A percentile compares a stretch with the other conserved stretches of the same genome.
Conservation (phyloP, 192 early-diverging fungal species). For the Oehlia diaphana region DNA sequence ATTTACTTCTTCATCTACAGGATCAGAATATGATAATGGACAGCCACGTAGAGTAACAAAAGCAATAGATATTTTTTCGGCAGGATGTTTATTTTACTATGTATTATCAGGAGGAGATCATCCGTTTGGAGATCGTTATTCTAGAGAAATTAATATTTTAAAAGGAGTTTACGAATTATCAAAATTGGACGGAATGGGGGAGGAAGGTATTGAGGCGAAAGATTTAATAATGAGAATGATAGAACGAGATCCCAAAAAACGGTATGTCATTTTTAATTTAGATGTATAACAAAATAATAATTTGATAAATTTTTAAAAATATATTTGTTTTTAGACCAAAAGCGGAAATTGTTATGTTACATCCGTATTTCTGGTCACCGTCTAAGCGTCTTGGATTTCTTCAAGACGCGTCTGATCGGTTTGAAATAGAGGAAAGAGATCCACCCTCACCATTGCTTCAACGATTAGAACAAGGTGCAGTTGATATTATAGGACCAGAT, state of each 20-base stretch:
- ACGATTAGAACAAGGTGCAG: constrained; percentile 61
- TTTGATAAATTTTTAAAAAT: too few species aligned
- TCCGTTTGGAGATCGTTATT: constrained; percentile 92
- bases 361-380: constrained; percentile 96
- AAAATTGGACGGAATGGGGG: constrained; percentile 67
- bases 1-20: constrained; percentile 38
- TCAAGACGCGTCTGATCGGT: constrained; percentile 93
- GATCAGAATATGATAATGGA: constrained; percentile 34
- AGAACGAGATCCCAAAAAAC: constrained; percentile 65
- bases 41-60: constrained; percentile 64
- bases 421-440: constrained; percentile 84
- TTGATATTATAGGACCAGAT: constrained; percentile 65
- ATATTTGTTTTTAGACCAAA: constrained; percentile 59
- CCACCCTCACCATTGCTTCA: constrained; percentile 66
- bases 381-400: constrained; percentile 84
- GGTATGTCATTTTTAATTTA: constrained; percentile 36
- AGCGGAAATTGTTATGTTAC: constrained; percentile 72
- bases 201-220: constrained; percentile 79
- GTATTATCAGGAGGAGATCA: constrained; percentile 86
- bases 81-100: constrained; percentile 96
- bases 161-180: constrained; percentile 71
- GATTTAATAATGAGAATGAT: constrained; percentile 94
- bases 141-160: constrained; percentile 89
- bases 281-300: neutral
- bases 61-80: constrained; percentile 94